Evolutionary conservation across 2,329 filamentous ascomycete genomes (phyloP).

Genomic region (Periconia sp.): DNA sequence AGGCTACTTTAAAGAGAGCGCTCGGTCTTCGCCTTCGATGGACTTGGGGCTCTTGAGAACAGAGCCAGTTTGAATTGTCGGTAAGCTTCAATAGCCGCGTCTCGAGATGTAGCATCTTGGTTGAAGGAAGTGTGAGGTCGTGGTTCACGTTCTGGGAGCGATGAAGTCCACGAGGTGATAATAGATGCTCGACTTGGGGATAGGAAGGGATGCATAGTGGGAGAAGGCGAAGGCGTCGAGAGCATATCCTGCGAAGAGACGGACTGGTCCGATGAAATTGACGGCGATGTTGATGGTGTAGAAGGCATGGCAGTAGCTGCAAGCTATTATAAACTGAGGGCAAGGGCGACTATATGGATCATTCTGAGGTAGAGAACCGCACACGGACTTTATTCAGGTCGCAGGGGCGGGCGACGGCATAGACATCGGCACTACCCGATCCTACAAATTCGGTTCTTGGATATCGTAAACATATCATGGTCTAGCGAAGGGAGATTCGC

Average conservation of each 20-base stretch:
- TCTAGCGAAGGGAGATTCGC: conserved; percentile 2
- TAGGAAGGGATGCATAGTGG: conserved; percentile 33
- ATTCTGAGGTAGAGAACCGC: conserved; percentile 10
- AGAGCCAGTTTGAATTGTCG: conserved; percentile 38
- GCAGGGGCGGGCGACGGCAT: neutral
- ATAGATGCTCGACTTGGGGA: conserved; percentile 32
- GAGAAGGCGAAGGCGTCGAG: conserved; percentile 16
- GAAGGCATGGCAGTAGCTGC: conserved; percentile 20
- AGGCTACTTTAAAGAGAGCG: no score
- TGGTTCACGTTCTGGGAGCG: conserved; percentile 28
- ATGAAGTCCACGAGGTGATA: conserved; percentile 40
- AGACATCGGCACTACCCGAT: conserved; percentile 7
- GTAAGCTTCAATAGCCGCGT: conserved; percentile 43
- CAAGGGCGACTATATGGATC: neutral
- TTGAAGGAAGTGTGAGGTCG: conserved; percentile 15
- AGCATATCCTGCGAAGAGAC: conserved; percentile 23
- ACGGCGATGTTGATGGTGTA: conserved; percentile 14
- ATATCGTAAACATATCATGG: conserved; percentile 6
- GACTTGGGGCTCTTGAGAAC: conserved; percentile 41
- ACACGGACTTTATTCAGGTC: conserved; percentile 9
- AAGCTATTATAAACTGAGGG: neutral
- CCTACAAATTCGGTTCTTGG: conserved; percentile 9
- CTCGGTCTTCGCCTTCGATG: neutral
- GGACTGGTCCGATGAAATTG: conserved; percentile 24
- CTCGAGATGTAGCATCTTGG: conserved; percentile 23